phyloP scores from a whole-genome alignment of 192 early-diverging fungal species.

The Dispira simplex region DNA sequence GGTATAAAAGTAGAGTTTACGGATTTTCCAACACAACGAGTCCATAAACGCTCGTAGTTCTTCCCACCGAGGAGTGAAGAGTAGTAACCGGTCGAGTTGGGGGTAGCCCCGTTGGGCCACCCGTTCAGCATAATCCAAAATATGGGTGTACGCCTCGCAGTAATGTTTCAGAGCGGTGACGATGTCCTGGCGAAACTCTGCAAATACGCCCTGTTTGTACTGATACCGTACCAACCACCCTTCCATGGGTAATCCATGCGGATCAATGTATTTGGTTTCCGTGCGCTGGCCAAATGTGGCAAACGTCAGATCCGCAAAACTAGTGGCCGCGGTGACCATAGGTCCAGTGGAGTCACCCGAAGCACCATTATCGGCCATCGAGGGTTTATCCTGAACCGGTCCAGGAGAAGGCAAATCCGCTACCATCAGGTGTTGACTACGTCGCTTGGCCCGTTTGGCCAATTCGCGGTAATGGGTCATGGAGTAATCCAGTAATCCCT shows the following conservation, averaged over 20 bases:
- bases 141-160: background rate
- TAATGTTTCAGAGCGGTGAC: conserved; percentile 31
- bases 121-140: background rate
- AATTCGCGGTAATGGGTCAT: conserved; percentile 62
- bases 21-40: conserved; percentile 35
- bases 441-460: conserved; percentile 54
- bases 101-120: background rate
- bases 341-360: conserved; percentile 13
- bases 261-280: background rate
- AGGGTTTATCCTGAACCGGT: conserved; percentile 1
- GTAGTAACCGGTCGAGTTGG: background rate
- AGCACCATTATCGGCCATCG: conserved; percentile 10
- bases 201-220: conserved; percentile 49
- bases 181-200: conserved; percentile 47
- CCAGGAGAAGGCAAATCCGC: conserved; percentile 10
- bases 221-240: conserved; percentile 77
- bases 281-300: background rate
- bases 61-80: conserved; percentile 3
- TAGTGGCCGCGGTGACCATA: conserved; percentile 14
- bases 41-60: background rate
- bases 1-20: conserved; percentile 52
- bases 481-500: conserved; percentile 43
- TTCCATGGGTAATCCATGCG: background rate
- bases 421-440: conserved; percentile 36
- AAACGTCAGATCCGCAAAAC: background rate